A percentile compares a stretch with the other conserved stretches of the same genome.
Evolutionary conservation across 371 early-diverging fungal genomes (phyloP).

Genomic region (Mortierella sp.): DNA sequence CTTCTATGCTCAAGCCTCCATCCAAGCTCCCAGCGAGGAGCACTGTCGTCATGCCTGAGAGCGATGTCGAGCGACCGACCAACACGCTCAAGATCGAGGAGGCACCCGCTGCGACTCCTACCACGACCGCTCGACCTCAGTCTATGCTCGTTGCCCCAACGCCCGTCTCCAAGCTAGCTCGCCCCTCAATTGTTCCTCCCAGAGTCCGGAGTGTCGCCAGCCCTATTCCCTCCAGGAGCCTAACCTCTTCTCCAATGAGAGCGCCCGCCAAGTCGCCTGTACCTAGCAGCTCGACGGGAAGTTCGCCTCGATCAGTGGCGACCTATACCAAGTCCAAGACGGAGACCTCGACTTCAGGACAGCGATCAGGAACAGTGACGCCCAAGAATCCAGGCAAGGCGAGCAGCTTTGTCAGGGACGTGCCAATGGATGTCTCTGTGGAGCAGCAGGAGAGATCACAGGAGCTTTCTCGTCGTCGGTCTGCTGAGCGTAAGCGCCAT

Average conservation of each 20-base stretch:
- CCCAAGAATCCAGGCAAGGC: conserved; percentile 15
- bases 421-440: background rate
- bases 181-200: conserved; percentile 17
- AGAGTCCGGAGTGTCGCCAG: conserved; percentile 7
- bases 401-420: background rate
- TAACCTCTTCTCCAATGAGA: background rate
- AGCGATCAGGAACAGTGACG: background rate
- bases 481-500: conserved; percentile 36
- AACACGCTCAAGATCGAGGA: conserved; percentile 22
- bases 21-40: conserved; percentile 17
- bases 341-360: background rate
- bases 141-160: conserved; percentile 16
- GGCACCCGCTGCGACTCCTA: background rate
- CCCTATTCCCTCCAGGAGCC: background rate
- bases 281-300: background rate
- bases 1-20: conserved; percentile 36
- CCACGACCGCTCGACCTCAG: background rate
- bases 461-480: conserved; percentile 27
- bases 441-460: conserved; percentile 10
- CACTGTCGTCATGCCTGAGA: conserved; percentile 11
- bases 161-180: conserved; percentile 14
- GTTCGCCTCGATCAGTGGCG: background rate
- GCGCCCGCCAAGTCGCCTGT: background rate
- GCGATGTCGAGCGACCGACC: conserved; percentile 15
- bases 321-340: background rate